Evolutionary conservation across 441 rosid genomes (phyloP), one percentile per base, ranked within the genome.

Genomic region (Codiaeum variegatum): DNA sequence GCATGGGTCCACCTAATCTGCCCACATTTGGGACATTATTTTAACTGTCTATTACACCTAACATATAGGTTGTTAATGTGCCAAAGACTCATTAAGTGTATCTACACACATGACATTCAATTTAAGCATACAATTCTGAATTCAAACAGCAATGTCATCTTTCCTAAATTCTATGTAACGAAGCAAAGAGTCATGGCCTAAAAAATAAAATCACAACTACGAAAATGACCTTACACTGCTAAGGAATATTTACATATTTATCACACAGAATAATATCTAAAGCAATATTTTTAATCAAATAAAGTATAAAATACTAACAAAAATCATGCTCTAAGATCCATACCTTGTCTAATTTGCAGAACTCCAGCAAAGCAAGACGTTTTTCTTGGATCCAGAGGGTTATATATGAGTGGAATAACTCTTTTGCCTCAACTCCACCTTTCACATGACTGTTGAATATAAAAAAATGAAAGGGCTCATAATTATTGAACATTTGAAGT

Each of bases 291-390:
- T 12, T 24, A 47, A 36, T 16, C 44, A 24, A 44, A 55, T 49
- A 24, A 38, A 19, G 23, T 5, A 44, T 13, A 67, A 52, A 68
- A 36, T 34, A 46, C n/a, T 31, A 47, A 72, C 29, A 21, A 61
- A 74, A 60, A 62, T 49, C 26, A 56, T 3, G 28, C 31, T 66
- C 59, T 11, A 72, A 49, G 36, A 62, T 65, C 47, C 36, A 63
- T 85, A 94, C 97, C 91, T 87, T 87, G 73, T 92, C 97, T 80
- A 85, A 77, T 83, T 88, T 94, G 90, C 98, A 94, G 40, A 81
- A 73, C 67, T 88, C 97, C n/a, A 90, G 93, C 73, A 94, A 85
- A 67, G 78, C 69, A 12, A 76, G 83, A 56, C 90, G 90, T 75
- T 85, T 90, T 76, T 91, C 97, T 78, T 88, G 87, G 83, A 94